A percentile compares a stretch with the other conserved stretches of the same genome.
Conservation (phyloP, 192 early-diverging fungal genomes). For the Ambispora gerdemannii region DNA sequence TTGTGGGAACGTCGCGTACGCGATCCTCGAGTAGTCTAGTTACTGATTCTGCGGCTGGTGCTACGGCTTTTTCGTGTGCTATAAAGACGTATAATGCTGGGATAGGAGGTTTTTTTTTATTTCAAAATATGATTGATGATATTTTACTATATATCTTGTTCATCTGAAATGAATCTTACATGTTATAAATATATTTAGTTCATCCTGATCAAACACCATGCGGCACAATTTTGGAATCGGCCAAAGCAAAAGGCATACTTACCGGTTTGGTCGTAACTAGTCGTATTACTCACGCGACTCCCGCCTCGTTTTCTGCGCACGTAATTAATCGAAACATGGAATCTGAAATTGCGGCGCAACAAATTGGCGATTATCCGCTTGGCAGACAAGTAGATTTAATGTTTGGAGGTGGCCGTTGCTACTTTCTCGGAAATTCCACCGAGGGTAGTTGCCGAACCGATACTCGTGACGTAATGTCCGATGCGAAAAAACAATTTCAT, state of each 20-base stretch:
- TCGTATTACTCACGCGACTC: constrained; percentile 92
- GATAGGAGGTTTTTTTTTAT: constrained; percentile 62
- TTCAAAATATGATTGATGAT: not conserved
- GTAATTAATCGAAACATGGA: constrained; percentile 76
- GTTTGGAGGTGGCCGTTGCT: constrained; percentile 90
- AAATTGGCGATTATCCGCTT: constrained; percentile 86
- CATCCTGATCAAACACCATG: constrained; percentile 68
- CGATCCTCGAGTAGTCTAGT: constrained; percentile 75
- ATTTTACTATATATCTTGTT: not conserved
- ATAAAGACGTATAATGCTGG: constrained; percentile 93
- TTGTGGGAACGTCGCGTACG: constrained; percentile 89
- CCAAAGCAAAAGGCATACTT: constrained; percentile 72
- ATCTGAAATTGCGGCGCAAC: constrained; percentile 82
- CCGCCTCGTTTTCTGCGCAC: constrained; percentile 79
- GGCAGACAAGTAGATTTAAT: constrained; percentile 82
- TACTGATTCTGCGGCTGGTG: constrained; percentile 96
- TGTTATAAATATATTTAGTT: constrained; percentile 34
- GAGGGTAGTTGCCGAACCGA: constrained; percentile 75
- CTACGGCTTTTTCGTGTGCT: constrained; percentile 91
- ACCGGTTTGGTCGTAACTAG: constrained; percentile 94
- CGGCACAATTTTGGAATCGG: constrained; percentile 92
- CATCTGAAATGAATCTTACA: too few species aligned
- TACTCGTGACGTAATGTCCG: constrained; percentile 61
- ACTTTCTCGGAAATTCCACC: constrained; percentile 72
- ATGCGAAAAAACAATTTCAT: constrained; percentile 54